phyloP scores from a whole-genome alignment of 441 rosid genomes.

The Adansonia gregorii region DNA sequence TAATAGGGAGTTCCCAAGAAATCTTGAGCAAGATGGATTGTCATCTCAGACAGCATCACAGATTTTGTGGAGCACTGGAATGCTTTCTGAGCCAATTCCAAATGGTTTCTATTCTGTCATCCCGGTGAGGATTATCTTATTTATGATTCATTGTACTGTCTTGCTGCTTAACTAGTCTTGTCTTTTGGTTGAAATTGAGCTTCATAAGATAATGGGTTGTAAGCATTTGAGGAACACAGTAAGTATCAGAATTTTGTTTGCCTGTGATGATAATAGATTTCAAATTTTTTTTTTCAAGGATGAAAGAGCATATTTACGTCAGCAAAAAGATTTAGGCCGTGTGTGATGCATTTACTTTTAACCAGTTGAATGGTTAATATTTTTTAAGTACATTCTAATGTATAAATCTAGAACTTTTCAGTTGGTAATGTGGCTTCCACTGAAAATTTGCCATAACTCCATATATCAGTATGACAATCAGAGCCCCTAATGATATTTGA shows the following conservation, averaged over 20 bases:
- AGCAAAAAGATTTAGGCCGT: not conserved
- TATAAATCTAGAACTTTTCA: not conserved
- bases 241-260: not conserved
- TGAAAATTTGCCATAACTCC: not conserved
- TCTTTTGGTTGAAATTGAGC: constrained; percentile 11
- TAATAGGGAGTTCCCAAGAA: constrained; percentile 63
- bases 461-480: not conserved
- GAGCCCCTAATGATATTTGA: constrained; percentile 6
- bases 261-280: constrained; percentile 16
- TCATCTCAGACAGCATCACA: constrained; percentile 75
- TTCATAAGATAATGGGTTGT: not conserved
- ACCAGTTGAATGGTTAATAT: not conserved
- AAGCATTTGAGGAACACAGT: not conserved
- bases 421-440: not conserved
- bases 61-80: constrained; percentile 45
- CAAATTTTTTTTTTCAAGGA: not conserved
- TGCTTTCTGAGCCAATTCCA: constrained; percentile 58
- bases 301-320: not conserved
- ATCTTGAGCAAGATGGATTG: constrained; percentile 63
- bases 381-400: not conserved
- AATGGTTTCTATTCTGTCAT: constrained; percentile 16
- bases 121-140: constrained; percentile 12
- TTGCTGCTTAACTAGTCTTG: constrained; percentile 12
- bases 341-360: not conserved
- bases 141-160: constrained; percentile 1